Conservation (phyloP, 23 red algal genomes). For the Gracilaria vermiculophylla region DNA sequence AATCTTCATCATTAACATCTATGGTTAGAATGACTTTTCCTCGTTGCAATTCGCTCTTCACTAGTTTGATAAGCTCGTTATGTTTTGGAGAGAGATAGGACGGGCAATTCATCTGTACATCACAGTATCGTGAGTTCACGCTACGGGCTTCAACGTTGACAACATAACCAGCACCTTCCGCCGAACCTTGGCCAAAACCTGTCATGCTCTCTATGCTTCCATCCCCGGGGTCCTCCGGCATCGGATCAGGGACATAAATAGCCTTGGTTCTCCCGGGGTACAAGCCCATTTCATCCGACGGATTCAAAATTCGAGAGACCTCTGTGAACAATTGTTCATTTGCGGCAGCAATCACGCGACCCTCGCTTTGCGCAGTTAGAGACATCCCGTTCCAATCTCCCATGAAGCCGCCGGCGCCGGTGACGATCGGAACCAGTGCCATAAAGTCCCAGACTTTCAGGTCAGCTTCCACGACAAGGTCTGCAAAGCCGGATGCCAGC, state of each 20-base stretch:
- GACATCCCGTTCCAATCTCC: slow-evolving; percentile 86
- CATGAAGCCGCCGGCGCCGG: slow-evolving; percentile 82
- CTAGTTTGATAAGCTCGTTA: slow-evolving; percentile 25
- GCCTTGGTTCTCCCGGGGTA: background rate
- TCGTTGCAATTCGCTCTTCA: slow-evolving; percentile 43
- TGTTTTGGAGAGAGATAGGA: slow-evolving; percentile 14
- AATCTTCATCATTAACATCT: slow-evolving; percentile 24
- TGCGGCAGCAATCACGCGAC: slow-evolving; percentile 85
- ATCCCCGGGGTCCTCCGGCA: slow-evolving; percentile 46
- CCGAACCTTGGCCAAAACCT: slow-evolving; percentile 41
- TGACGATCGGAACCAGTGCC: slow-evolving; percentile 83
- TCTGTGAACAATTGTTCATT: slow-evolving; percentile 38
- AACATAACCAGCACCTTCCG: background rate
- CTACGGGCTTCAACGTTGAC: slow-evolving; percentile 44
- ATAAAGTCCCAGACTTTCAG: slow-evolving; percentile 95
- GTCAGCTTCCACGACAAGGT: slow-evolving; percentile 93
- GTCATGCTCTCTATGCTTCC: slow-evolving; percentile 81
- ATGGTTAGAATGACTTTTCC: slow-evolving; percentile 37
- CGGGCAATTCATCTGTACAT: slow-evolving; percentile 38
- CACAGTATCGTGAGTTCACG: slow-evolving; percentile 64
- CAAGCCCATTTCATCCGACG: slow-evolving; percentile 12
- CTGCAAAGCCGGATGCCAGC: slow-evolving; percentile 74
- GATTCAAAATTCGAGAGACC: slow-evolving; percentile 38
- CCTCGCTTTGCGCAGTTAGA: slow-evolving; percentile 68
- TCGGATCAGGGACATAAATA: background rate